Base-by-base conservation (phyloP, 2,329 filamentous ascomycete genomes). In the Colletotrichum phormii region DNA sequence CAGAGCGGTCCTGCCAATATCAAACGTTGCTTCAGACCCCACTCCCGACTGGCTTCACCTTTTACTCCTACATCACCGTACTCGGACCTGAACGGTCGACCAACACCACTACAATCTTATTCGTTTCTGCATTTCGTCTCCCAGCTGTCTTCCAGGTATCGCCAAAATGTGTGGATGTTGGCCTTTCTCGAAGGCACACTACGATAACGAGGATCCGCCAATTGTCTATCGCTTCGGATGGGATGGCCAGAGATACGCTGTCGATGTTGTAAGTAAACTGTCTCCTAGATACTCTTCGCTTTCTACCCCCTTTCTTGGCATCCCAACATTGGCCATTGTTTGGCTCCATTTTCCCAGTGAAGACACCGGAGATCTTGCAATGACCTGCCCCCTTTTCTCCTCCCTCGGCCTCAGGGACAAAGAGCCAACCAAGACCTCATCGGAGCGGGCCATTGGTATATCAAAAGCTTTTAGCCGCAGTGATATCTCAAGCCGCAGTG, bases 111-210 rank as follows among this genome's bases (percentile, higher is more conserved):
- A 2, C 12, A 22, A 4, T 58, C 22, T 31, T 5, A 8, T 11
- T 18, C 33, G 5, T 18, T 8, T 6, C 24, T 22, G 13, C 33
- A 15, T 11, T 18, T n/a, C 71, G 54, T 46, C 12, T 42, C 54
- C 4, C 11, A n/a, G n/a, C 12, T 51, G 4, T 53, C 8, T 74
- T 9, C 46, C 15, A 24, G 24, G 55, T 68, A 7, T 5, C 31
- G 37, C 18, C 76, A 80, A 61, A 7, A 89, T 90, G 88, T 90
- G 88, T 76, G 81, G 89, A 5, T 88, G 86, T 77, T 89, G 88
- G 79, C 84, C 87, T 0, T 86, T 84, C 59, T 79, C 81, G 78
- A 86, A 87, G 78, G 72, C 87, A 79, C 82, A 86, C 78, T 78
- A 84, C 73, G 86, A 89, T 72, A 84, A 86, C 37, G 83, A 86